Percentiles rank a stretch among this genome's conserved stretches.
These are phyloP conservation scores for Luzula sylvatica DNA, from an alignment of 176 grass and related monocot genomes.

Conservation along the genomic window DNA sequence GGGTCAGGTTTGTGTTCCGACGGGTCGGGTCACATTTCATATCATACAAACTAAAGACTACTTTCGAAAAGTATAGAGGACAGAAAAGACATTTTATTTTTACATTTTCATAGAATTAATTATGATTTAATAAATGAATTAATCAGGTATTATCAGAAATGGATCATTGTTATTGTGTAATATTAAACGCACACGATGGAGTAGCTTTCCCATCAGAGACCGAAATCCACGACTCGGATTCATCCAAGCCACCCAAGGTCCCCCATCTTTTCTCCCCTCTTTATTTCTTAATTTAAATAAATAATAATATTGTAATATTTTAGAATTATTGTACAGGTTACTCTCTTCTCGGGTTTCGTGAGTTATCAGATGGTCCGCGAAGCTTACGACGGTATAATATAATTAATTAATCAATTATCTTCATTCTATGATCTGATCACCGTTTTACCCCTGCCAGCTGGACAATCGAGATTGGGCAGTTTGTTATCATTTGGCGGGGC, in stretches of 20 bases:
- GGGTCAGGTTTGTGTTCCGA: no score
- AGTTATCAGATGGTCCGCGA: conserved; percentile 83
- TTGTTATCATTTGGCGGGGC: conserved; percentile 63
- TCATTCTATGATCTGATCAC: neutral
- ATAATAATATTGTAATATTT: neutral
- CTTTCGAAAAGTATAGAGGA: no score
- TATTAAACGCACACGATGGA: conserved; percentile 87
- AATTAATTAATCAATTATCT: conserved; percentile 7
- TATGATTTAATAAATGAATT: conserved; percentile 23
- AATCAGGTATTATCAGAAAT: conserved; percentile 78
- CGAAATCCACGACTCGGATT: conserved; percentile 13
- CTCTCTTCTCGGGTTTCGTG: conserved; percentile 92
- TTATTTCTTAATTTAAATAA: neutral
- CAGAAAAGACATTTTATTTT: no score
- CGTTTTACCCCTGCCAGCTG: conserved; percentile 30
- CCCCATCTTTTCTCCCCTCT: neutral
- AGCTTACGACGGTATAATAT: conserved; percentile 61
- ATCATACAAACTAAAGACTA: no score
- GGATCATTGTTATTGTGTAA: conserved; percentile 96
- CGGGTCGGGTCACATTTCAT: no score
- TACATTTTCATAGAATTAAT: neutral
- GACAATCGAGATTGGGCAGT: conserved; percentile 66
- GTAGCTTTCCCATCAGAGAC: conserved; percentile 76
- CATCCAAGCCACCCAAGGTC: conserved; percentile 57
- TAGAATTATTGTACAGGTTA: conserved; percentile 46